Percentiles rank a stretch among this genome's conserved stretches.
These are phyloP conservation scores for Arachis monticola DNA, from an alignment of 331 rosid species.

Conservation along the genomic window DNA sequence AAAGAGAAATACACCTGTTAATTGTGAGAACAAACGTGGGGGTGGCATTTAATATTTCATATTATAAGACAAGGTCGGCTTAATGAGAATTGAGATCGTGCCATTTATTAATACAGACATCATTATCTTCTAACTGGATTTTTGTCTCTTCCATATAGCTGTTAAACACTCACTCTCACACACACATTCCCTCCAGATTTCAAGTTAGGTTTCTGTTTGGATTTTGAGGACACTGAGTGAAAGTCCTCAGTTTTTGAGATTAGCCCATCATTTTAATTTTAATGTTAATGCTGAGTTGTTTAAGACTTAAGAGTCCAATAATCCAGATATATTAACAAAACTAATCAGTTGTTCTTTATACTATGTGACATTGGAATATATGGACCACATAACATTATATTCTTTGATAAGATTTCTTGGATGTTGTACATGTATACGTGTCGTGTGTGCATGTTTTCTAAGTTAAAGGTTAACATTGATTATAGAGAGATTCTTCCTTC, in stretches of 20 bases:
- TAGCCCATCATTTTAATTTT: constrained; percentile 8
- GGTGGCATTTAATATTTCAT: constrained; percentile 31
- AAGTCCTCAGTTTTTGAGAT: constrained; percentile 26
- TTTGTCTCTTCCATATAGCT: constrained; percentile 44
- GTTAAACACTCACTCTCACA: constrained; percentile 39
- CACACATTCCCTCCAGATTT: constrained; percentile 29
- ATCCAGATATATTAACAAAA: background rate
- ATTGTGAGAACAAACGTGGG: constrained; percentile 55
- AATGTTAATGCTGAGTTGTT: constrained; percentile 33
- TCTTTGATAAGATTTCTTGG: constrained; percentile 28
- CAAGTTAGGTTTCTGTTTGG: constrained; percentile 43
- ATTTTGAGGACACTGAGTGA: constrained; percentile 35
- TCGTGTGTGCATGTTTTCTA: background rate
- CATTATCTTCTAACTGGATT: constrained; percentile 46
- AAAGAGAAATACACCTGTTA: constrained; percentile 50
- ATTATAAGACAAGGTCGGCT: constrained; percentile 31
- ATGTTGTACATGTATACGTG: constrained; percentile 10
- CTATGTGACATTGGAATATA: constrained; percentile 12
- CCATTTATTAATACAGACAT: constrained; percentile 48
- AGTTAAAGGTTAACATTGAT: background rate
- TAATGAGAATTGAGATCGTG: constrained; percentile 42
- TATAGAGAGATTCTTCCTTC: constrained; percentile 21
- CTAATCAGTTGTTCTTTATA: background rate
- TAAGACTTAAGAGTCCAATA: constrained; percentile 24
- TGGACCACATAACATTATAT: constrained; percentile 37